These are phyloP conservation scores for Oenanthe javanica DNA, from an alignment of 140 eudicot species.

Conservation along the genomic window DNA sequence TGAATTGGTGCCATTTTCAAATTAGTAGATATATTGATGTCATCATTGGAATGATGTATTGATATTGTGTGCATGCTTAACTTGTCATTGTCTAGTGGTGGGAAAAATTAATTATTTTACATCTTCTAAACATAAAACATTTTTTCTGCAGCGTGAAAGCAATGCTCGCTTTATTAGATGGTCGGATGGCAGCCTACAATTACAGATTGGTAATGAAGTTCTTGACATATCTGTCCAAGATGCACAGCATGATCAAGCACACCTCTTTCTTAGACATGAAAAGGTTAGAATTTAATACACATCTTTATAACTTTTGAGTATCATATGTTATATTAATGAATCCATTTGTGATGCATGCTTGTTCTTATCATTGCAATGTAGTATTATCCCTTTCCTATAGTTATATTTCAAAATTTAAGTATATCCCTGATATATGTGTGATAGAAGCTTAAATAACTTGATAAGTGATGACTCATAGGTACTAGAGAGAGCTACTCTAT, in stretches of 20 bases:
- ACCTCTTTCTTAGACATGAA: conserved; percentile 87
- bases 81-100: background rate
- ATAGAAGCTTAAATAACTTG: background rate
- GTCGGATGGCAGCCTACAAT: conserved; percentile 87
- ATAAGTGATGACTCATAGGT: background rate
- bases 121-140: background rate
- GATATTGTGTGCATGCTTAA: background rate
- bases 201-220: conserved; percentile 88
- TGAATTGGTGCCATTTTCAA: background rate
- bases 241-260: conserved; percentile 94
- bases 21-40: no score
- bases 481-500: background rate
- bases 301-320: background rate
- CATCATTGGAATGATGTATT: no score
- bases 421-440: background rate
- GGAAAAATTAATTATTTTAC: background rate
- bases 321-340: background rate
- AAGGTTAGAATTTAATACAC: conserved; percentile 42
- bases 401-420: background rate
- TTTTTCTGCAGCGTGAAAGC: conserved; percentile 69
- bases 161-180: conserved; percentile 33
- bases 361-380: background rate
- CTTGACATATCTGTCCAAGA: conserved; percentile 95
- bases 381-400: background rate
- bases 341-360: background rate